phyloP scores from a whole-genome alignment of 2,329 filamentous ascomycete species.

The Phyllosticta ampelicida region DNA sequence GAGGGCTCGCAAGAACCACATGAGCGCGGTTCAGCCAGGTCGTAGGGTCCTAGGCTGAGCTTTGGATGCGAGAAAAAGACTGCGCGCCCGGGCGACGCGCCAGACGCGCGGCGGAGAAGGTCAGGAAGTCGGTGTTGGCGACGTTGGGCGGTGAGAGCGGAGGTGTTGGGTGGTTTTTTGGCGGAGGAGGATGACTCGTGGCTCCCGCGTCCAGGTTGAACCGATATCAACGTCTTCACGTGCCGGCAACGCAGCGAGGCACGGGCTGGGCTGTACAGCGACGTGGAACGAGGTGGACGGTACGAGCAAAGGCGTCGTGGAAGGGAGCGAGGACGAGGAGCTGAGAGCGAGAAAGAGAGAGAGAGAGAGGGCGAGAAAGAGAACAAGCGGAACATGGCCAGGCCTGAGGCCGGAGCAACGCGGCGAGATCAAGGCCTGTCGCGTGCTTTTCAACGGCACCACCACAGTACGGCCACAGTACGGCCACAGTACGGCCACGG shows the following conservation, averaged over 20 bases:
- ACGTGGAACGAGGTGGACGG: background rate
- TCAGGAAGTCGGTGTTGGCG: background rate
- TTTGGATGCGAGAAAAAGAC: background rate
- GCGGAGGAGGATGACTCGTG: constrained; percentile 10
- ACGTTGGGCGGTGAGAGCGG: background rate
- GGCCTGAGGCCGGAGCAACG: constrained; percentile 4
- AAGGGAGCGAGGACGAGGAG: background rate
- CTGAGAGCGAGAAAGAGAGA: too few relatives aligned
- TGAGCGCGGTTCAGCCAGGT: constrained; percentile 37
- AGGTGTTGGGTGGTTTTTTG: constrained; percentile 1
- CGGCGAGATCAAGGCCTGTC: constrained; percentile 8
- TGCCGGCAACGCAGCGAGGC: background rate
- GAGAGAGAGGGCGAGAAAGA: too few relatives aligned
- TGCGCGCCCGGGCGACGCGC: constrained; percentile 8
- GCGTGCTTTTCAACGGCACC: constrained; percentile 6
- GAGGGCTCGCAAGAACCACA: constrained; percentile 74
- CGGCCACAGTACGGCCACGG: too few relatives aligned
- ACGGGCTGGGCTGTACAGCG: background rate
- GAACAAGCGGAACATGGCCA: background rate
- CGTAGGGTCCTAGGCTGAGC: background rate
- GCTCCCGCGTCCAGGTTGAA: constrained; percentile 2
- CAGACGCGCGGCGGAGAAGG: constrained; percentile 1
- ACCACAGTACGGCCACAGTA: background rate
- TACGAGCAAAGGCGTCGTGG: background rate
- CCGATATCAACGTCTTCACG: constrained; percentile 5